phyloP scores from a whole-genome alignment of 1,284 basidiomycete species.

The Ganoderma sinense region DNA sequence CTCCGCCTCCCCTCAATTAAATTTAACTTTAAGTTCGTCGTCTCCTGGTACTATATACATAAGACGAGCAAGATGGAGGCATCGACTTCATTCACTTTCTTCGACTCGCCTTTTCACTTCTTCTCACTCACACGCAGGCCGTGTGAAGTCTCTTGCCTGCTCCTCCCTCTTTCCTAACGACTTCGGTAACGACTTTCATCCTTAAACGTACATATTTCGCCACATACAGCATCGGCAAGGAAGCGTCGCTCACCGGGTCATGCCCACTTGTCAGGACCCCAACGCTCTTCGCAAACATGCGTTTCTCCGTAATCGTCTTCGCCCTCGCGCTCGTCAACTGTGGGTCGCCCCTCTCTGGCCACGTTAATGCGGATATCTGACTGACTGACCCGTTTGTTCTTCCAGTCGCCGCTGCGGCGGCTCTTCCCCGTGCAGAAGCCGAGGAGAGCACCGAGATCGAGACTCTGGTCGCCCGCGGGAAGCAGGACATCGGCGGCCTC shows the following conservation, averaged over 20 bases:
- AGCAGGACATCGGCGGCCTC: background rate
- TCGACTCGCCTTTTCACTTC: background rate
- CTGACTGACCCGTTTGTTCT: background rate
- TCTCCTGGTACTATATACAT: background rate
- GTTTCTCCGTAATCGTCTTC: constrained; percentile 19
- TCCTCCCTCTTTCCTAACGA: constrained; percentile 14
- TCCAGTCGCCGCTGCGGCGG: constrained; percentile 19
- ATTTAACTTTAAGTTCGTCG: no score
- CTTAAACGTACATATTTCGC: background rate
- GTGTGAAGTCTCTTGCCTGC: constrained; percentile 20
- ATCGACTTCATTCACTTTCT: constrained; percentile 13
- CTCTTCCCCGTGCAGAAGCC: constrained; percentile 12
- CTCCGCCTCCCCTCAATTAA: background rate
- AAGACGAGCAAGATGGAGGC: background rate
- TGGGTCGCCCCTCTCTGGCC: background rate
- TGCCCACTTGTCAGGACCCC: background rate
- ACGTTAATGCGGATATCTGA: no score
- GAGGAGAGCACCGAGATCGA: constrained; percentile 13
- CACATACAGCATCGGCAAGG: background rate
- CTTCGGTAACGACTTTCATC: constrained; percentile 15
- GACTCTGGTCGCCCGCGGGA: background rate
- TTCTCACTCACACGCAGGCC: constrained; percentile 14
- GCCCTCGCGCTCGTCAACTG: constrained; percentile 22
- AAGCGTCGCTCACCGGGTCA: background rate
- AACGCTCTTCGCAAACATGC: constrained; percentile 17